Conservation (phyloP, 2,329 filamentous ascomycete species). For the Cordyceps javanica region DNA sequence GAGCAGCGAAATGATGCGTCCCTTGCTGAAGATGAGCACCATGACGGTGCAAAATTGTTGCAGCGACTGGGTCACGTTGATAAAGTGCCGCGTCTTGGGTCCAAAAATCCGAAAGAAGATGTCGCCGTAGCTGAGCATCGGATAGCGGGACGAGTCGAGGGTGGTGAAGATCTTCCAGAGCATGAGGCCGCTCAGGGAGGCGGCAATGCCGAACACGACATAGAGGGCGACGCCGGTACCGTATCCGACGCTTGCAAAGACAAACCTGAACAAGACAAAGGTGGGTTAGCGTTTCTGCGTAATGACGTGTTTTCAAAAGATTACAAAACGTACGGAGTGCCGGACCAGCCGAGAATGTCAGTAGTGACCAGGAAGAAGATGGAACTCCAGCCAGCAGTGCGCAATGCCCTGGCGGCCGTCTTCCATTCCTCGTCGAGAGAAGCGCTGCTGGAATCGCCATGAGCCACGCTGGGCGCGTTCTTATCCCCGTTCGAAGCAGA, state of each 20-base stretch:
- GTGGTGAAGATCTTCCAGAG: slow-evolving; percentile 38
- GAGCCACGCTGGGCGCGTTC: background rate
- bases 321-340: slow-evolving; percentile 24
- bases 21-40: slow-evolving; percentile 45
- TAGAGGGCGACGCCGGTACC: slow-evolving; percentile 38
- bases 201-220: slow-evolving; percentile 34
- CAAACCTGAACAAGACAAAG: background rate
- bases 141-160: slow-evolving; percentile 40
- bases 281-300: background rate
- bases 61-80: slow-evolving; percentile 42
- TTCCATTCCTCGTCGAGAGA: slow-evolving; percentile 33
- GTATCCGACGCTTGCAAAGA: slow-evolving; percentile 30
- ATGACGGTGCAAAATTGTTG: slow-evolving; percentile 45
- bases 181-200: slow-evolving; percentile 35
- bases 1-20: slow-evolving; percentile 49
- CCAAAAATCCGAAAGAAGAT: slow-evolving; percentile 42
- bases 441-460: slow-evolving; percentile 9
- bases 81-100: slow-evolving; percentile 33
- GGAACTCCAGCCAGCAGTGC: slow-evolving; percentile 40
- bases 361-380: slow-evolving; percentile 45
- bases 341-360: slow-evolving; percentile 39
- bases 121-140: slow-evolving; percentile 40
- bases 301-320: background rate
- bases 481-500: background rate
- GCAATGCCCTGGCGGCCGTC: slow-evolving; percentile 36